phyloP scores from a whole-genome alignment of 2,329 filamentous ascomycete genomes.

The Aspergillus sp. region DNA sequence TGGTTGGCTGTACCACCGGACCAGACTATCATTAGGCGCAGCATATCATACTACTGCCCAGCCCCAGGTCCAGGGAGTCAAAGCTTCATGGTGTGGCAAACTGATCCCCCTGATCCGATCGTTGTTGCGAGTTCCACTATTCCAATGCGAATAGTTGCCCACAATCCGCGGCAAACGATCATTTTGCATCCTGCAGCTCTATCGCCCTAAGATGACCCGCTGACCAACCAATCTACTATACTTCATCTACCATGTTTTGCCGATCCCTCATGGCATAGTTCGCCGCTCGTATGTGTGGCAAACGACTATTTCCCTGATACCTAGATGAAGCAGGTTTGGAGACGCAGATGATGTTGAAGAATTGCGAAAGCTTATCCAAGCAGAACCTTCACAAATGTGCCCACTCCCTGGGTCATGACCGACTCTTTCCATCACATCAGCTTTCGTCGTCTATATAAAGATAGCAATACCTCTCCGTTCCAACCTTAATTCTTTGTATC shows the following conservation, averaged over 20 bases:
- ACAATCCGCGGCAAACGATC: neutral
- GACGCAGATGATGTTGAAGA: neutral
- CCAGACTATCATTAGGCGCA: neutral
- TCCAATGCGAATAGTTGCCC: neutral
- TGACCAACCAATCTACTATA: neutral
- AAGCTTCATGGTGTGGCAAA: constrained; percentile 1
- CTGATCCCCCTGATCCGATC: neutral
- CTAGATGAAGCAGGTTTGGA: neutral
- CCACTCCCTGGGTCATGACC: neutral
- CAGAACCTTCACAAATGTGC: neutral
- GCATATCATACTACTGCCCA: neutral
- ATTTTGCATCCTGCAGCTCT: constrained; percentile 14
- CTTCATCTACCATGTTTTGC: neutral
- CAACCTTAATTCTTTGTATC: neutral
- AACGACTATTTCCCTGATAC: neutral
- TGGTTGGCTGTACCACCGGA: neutral
- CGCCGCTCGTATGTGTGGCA: constrained; percentile 2
- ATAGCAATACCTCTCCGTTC: neutral
- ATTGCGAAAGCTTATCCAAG: neutral
- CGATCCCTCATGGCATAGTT: neutral
- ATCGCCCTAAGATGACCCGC: neutral
- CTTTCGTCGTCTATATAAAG: constrained; percentile 1
- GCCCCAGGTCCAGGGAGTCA: neutral
- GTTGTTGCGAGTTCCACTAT: neutral
- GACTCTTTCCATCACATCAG: neutral